Evolutionary conservation across 148 eudicot genomes (phyloP), one percentile per base, ranked within the genome.

Genomic region (Polygonum aviculare): DNA sequence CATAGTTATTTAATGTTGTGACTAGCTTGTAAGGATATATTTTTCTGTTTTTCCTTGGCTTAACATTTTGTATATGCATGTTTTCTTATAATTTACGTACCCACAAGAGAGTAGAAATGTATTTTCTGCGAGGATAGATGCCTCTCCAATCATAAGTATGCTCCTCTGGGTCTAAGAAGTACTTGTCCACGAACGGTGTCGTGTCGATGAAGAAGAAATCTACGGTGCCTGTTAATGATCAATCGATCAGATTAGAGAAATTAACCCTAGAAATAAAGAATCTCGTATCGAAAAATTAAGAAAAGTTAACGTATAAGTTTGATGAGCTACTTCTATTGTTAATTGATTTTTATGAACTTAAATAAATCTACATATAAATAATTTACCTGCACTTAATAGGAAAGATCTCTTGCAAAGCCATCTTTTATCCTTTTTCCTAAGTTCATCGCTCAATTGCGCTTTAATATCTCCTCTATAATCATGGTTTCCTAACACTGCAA

Each of bases 121-220:
- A 93, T 19, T 67, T 35, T 16, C 76, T 21, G 0, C 83, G 81
- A n/a, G 97, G 98, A 22, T 74, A 39, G 8, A 93, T 82, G 11
- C 86, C 91, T 69, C 96, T 82, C 98, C 98, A 93, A 54, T 93
- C 98, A 52, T 90, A 93, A 8, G 80, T 74, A 47, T 86, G 89
- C 2, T 81, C 81, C 1, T 41, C 69, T n/a, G 74, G 74, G 21
- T 84, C 83, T 0, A 39, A 76, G 65, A 93, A 90, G 79, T 93
- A 93, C 7, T 81, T 84, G 19, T 88, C 87, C 71, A 79, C 82
- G 26, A 93, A 91, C 0, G 98, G 98, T 73, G 90, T 84, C 0
- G 98, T 94, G 52, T 94, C 98, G 73, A 94, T 82, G 15, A 94
- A 88, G 84, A 91, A 90, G 59, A 94, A 79, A 16, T 94, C 97